phyloP scores from a whole-genome alignment of 192 early-diverging fungal genomes.

The Coemansia sp. region DNA sequence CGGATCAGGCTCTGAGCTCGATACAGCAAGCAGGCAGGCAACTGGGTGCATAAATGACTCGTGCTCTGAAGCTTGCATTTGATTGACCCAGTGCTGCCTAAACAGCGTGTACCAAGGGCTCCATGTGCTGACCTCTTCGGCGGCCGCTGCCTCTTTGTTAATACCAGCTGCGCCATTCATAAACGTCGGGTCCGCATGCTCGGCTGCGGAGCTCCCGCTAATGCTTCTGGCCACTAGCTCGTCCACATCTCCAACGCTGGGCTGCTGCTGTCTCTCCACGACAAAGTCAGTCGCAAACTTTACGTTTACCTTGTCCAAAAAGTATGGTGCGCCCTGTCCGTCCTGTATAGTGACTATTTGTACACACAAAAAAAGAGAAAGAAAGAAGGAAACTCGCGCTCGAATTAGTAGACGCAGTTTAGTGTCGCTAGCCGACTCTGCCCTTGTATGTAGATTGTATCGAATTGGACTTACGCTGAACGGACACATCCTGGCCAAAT shows the following conservation, averaged over 20 bases:
- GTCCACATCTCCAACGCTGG: conserved; percentile 21
- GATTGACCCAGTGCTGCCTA: conserved; percentile 50
- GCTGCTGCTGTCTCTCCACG: conserved; percentile 13
- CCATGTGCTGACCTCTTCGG: conserved; percentile 29
- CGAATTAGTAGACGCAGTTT: no score
- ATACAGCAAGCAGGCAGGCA: conserved; percentile 68
- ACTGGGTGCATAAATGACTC: conserved; percentile 95
- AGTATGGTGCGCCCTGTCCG: conserved; percentile 47
- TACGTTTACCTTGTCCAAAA: conserved; percentile 46
- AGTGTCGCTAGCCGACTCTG: no score
- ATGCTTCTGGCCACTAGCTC: conserved; percentile 15
- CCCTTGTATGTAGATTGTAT: background rate
- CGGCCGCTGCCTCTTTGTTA: conserved; percentile 4
- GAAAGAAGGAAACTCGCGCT: no score
- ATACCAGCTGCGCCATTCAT: conserved; percentile 8
- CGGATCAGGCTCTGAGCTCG: conserved; percentile 71
- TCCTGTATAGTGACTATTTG: conserved; percentile 50
- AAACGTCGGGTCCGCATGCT: conserved; percentile 11
- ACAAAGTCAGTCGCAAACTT: conserved; percentile 35
- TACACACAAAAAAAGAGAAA: background rate
- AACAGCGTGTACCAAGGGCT: conserved; percentile 86
- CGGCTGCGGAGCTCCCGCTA: background rate
- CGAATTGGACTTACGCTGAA: conserved; percentile 30
- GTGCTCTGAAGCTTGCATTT: conserved; percentile 76
- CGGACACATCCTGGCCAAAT: conserved; percentile 48